These are phyloP conservation scores for Alloascoidea hylecoeti DNA, from an alignment of 805 yeast species.

Conservation along the genomic window DNA sequence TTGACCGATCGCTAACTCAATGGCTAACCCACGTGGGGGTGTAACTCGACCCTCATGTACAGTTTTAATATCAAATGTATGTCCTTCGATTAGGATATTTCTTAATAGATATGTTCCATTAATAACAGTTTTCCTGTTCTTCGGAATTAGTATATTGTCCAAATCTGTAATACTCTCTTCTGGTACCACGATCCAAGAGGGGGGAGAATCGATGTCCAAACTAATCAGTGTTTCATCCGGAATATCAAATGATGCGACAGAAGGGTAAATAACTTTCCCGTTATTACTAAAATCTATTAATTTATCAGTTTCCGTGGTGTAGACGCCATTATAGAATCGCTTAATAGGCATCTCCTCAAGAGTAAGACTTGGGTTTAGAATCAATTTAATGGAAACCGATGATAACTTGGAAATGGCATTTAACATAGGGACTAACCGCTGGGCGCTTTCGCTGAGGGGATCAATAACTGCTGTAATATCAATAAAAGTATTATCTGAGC, in stretches of 20 bases:
- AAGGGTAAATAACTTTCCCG: constrained; percentile 14
- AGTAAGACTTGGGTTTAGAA: constrained; percentile 38
- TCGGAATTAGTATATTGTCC: constrained; percentile 39
- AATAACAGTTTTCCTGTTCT: constrained; percentile 15
- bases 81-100: constrained; percentile 56
- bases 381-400: constrained; percentile 36
- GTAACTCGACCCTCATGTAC: constrained; percentile 12
- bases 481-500: constrained; percentile 21
- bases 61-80: constrained; percentile 30
- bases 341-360: constrained; percentile 31
- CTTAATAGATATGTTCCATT: constrained; percentile 35
- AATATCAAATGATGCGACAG: constrained; percentile 26
- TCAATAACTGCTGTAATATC: constrained; percentile 52
- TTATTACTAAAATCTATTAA: constrained; percentile 12
- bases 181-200: constrained; percentile 53
- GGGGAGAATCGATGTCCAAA: constrained; percentile 43
- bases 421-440: constrained; percentile 35
- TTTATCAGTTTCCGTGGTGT: constrained; percentile 17
- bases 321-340: constrained; percentile 41
- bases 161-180: constrained; percentile 40
- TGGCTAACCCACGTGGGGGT: constrained; percentile 37
- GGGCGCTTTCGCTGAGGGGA: constrained; percentile 61
- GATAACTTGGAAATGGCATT: constrained; percentile 25
- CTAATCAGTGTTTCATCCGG: constrained; percentile 40
- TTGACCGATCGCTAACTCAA: constrained; percentile 23